Evolutionary conservation across 2,329 filamentous ascomycete species (phyloP).

Genomic region (Mariannaea sp.): DNA sequence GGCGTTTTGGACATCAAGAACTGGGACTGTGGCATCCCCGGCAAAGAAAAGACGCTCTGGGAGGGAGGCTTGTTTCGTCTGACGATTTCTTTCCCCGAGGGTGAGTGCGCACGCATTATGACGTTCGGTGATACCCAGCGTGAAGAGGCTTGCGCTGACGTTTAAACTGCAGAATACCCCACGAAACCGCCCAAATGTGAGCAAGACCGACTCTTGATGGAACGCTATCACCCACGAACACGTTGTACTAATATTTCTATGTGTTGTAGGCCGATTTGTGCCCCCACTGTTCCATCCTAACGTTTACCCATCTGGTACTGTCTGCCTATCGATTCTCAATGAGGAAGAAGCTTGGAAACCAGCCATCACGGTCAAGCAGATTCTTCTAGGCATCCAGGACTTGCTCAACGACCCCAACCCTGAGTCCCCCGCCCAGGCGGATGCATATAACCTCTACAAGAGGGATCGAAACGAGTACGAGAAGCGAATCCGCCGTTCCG

Average conservation of each 20-base stretch:
- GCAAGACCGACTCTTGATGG: conserved; percentile 39
- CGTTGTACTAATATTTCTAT: conserved; percentile 21
- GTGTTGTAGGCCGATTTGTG: conserved; percentile 82
- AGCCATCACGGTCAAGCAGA: conserved; percentile 97
- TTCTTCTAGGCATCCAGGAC: conserved; percentile 93
- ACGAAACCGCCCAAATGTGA: conserved; percentile 98
- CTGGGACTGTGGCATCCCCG: conserved; percentile 96
- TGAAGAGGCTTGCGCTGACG: conserved; percentile 21
- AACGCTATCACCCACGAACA: background rate
- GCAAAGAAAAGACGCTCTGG: conserved; percentile 97
- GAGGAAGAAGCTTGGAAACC: conserved; percentile 99
- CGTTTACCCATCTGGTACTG: conserved; percentile 96
- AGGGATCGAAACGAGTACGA: conserved; percentile 88
- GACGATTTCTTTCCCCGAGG: conserved; percentile 89
- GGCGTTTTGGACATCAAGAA: conserved; percentile 89
- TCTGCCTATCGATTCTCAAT: conserved; percentile 95
- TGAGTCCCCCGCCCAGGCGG: conserved; percentile 93
- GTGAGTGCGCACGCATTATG: conserved; percentile 58
- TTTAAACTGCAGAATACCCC: conserved; percentile 75
- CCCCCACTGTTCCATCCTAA: conserved; percentile 98
- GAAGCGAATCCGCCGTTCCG: conserved; percentile 81
- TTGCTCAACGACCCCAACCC: conserved; percentile 96
- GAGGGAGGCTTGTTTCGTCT: conserved; percentile 97
- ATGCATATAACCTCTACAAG: conserved; percentile 97
- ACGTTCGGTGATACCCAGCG: background rate